These are phyloP conservation scores for Cerrena zonata DNA, from an alignment of 1,284 basidiomycete species.

Conservation along the genomic window DNA sequence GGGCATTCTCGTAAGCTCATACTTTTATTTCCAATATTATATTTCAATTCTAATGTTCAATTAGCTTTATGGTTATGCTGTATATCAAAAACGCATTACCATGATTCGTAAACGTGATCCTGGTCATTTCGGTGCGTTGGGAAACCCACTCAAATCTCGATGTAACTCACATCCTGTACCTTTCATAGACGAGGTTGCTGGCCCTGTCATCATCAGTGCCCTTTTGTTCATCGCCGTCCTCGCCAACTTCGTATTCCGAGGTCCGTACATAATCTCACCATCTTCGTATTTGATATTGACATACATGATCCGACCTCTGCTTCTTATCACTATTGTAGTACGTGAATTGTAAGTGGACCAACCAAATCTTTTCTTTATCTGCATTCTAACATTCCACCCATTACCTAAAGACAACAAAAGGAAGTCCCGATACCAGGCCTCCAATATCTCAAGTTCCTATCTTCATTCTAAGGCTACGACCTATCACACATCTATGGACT, in stretches of 20 bases:
- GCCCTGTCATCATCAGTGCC: slow-evolving; percentile 75
- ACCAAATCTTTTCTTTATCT: background rate
- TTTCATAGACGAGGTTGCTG: slow-evolving; percentile 64
- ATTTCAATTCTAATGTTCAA: background rate
- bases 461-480: no score
- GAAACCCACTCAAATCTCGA: background rate
- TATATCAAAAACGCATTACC: slow-evolving; percentile 86
- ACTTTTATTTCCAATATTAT: background rate
- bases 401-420: slow-evolving; percentile 27
- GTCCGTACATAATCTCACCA: slow-evolving; percentile 33
- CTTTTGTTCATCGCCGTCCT: slow-evolving; percentile 81
- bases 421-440: slow-evolving; percentile 33
- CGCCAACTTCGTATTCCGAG: slow-evolving; percentile 80
- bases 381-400: slow-evolving; percentile 1
- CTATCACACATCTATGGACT: no score
- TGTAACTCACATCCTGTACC: slow-evolving; percentile 1
- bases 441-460: no score
- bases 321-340: slow-evolving; percentile 34
- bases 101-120: slow-evolving; percentile 88
- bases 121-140: slow-evolving; percentile 77
- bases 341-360: slow-evolving; percentile 40
- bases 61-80: slow-evolving; percentile 78
- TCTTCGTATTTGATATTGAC: slow-evolving; percentile 5
- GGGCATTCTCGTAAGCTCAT: slow-evolving; percentile 49
- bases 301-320: background rate